Evolutionary conservation across 371 early-diverging fungal species (phyloP).

Genomic region (Homolaphlyctis polyrhiza): DNA sequence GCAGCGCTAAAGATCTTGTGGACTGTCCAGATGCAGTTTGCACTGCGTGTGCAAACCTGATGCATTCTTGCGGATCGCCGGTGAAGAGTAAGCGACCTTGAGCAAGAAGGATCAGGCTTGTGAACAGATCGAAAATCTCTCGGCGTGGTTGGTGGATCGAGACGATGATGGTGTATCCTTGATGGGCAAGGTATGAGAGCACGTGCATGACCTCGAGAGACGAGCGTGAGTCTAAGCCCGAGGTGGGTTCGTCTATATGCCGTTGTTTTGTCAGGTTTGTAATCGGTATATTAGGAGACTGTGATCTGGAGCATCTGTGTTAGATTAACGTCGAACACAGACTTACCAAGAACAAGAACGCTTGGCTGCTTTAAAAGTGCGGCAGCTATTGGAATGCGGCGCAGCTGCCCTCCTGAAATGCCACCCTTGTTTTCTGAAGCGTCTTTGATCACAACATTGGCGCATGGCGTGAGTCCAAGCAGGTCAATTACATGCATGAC

Average conservation of each 20-base stretch:
- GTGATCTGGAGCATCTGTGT: no score
- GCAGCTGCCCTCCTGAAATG: constrained; percentile 92
- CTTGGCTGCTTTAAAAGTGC: constrained; percentile 69
- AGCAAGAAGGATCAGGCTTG: constrained; percentile 79
- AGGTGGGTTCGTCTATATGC: constrained; percentile 75
- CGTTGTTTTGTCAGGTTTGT: no score
- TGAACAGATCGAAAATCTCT: constrained; percentile 88
- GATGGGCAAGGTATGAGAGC: constrained; percentile 73
- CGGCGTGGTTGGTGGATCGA: constrained; percentile 97
- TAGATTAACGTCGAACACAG: no score
- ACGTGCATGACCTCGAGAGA: constrained; percentile 90
- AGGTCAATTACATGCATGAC: constrained; percentile 11
- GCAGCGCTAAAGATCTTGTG: not conserved
- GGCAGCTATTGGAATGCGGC: constrained; percentile 92
- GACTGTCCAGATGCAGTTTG: not conserved
- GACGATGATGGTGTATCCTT: constrained; percentile 84
- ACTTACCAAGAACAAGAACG: constrained; percentile 55
- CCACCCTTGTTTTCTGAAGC: constrained; percentile 48
- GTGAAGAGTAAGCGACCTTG: constrained; percentile 43
- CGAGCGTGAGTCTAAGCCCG: constrained; percentile 63
- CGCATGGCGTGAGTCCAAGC: constrained; percentile 18
- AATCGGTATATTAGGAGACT: no score
- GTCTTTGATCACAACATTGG: constrained; percentile 14
- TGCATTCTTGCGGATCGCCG: not conserved
- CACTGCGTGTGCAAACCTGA: not conserved